Percentiles rank a stretch among this genome's conserved stretches.
These are phyloP conservation scores for Roridomyces roridus DNA, from an alignment of 768 basidiomycete genomes.

Conservation along the genomic window DNA sequence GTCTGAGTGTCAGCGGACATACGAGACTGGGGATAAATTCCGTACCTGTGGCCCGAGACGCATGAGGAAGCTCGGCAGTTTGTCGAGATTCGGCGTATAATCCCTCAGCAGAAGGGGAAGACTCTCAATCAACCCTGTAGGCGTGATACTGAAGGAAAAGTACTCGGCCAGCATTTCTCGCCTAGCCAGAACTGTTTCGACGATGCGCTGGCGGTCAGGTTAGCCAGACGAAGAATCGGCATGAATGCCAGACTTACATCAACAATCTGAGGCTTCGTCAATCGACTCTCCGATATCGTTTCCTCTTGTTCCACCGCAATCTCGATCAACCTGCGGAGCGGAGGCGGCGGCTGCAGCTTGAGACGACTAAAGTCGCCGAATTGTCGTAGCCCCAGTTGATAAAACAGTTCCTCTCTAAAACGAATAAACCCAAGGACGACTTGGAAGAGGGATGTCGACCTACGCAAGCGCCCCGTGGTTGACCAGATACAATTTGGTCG, in stretches of 20 bases:
- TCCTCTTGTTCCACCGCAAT: conserved; percentile 81
- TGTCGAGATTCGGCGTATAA: conserved; percentile 90
- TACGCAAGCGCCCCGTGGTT: conserved; percentile 87
- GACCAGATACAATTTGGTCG: conserved; percentile 88
- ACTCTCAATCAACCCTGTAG: conserved; percentile 70
- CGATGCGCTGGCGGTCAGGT: conserved; percentile 58
- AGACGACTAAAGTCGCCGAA: conserved; percentile 84
- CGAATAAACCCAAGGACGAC: background rate
- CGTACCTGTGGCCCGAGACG: conserved; percentile 88
- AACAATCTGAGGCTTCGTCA: conserved; percentile 68
- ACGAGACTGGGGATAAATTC: background rate
- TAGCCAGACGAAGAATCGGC: background rate
- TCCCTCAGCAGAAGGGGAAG: conserved; percentile 85
- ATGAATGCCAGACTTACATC: conserved; percentile 54
- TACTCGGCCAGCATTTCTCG: conserved; percentile 93
- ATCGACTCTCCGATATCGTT: conserved; percentile 56
- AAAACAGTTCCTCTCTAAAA: conserved; percentile 65
- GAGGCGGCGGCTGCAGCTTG: conserved; percentile 83
- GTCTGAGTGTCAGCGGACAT: background rate
- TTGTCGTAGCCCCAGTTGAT: conserved; percentile 90
- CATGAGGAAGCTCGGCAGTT: conserved; percentile 89
- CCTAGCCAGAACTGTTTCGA: conserved; percentile 59
- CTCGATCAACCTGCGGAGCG: conserved; percentile 69
- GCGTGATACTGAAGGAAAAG: conserved; percentile 78
- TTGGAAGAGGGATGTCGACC: conserved; percentile 47